These are phyloP conservation scores for Chaetomidium leptoderma DNA, from an alignment of 495 filamentous ascomycete species.

Conservation along the genomic window DNA sequence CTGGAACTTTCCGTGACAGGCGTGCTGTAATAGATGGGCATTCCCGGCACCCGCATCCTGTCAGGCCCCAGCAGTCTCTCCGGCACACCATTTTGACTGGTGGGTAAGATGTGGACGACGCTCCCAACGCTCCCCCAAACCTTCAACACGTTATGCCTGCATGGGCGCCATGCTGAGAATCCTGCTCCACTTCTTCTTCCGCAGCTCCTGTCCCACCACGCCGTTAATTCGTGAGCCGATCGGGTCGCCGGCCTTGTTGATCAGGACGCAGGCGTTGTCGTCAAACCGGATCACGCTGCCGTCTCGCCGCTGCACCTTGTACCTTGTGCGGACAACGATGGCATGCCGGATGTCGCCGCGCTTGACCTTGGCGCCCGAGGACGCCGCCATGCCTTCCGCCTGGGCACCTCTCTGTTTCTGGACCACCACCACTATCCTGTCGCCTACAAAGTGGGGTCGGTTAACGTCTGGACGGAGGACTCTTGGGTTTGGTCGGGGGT, in stretches of 20 bases:
- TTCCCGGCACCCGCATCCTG: too few species aligned
- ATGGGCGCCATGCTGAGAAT: slow-evolving; percentile 93
- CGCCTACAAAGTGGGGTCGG: slow-evolving; percentile 60
- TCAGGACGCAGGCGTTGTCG: slow-evolving; percentile 95
- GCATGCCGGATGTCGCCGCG: slow-evolving; percentile 96
- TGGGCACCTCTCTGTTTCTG: slow-evolving; percentile 78
- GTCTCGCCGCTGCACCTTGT: slow-evolving; percentile 80
- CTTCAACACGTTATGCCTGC: slow-evolving; percentile 61
- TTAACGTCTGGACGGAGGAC: background rate
- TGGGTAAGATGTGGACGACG: too few species aligned
- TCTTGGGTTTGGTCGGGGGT: background rate
- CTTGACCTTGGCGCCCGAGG: slow-evolving; percentile 80
- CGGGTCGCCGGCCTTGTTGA: slow-evolving; percentile 96
- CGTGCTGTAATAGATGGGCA: background rate
- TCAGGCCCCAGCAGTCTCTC: too few species aligned
- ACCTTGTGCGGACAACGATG: slow-evolving; percentile 84
- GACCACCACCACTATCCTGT: slow-evolving; percentile 94
- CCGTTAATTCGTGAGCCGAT: slow-evolving; percentile 90
- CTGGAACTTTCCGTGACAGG: background rate
- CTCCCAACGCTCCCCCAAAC: background rate
- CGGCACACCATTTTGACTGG: too few species aligned
- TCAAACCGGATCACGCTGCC: slow-evolving; percentile 88
- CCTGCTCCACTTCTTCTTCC: slow-evolving; percentile 91
- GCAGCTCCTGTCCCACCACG: slow-evolving; percentile 80
- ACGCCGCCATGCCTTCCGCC: slow-evolving; percentile 50